Evolutionary conservation across 768 basidiomycete genomes (phyloP).

Genomic region (Boletus reticuloceps): DNA sequence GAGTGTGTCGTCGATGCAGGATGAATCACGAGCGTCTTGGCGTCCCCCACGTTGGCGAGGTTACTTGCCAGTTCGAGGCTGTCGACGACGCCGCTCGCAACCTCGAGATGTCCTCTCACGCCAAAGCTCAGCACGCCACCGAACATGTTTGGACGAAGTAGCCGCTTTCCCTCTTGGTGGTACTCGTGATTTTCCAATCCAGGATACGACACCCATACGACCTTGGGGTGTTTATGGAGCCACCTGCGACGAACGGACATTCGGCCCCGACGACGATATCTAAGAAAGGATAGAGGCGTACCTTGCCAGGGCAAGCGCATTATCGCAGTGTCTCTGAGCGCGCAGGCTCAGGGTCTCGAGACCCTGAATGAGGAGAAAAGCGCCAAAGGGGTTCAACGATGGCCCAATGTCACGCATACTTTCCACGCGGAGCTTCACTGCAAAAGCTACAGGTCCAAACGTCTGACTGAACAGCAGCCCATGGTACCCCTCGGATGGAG

Average conservation of each 20-base stretch:
- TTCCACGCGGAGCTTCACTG: constrained; percentile 61
- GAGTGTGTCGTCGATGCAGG: constrained; percentile 77
- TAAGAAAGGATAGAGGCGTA: constrained; percentile 9
- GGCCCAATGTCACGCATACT: constrained; percentile 68
- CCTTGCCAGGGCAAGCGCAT: constrained; percentile 66
- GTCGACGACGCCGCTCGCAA: constrained; percentile 35
- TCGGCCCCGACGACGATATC: background rate
- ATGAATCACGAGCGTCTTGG: constrained; percentile 80
- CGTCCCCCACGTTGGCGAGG: constrained; percentile 47
- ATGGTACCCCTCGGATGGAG: constrained; percentile 74
- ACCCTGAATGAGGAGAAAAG: constrained; percentile 75
- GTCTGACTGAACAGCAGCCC: constrained; percentile 64
- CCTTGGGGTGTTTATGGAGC: constrained; percentile 10
- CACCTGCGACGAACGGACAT: constrained; percentile 4
- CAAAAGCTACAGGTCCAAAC: constrained; percentile 64
- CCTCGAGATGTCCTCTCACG: background rate
- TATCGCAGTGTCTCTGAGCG: constrained; percentile 67
- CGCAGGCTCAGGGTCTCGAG: constrained; percentile 75
- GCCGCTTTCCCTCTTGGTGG: constrained; percentile 7
- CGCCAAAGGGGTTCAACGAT: constrained; percentile 64
- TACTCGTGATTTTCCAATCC: constrained; percentile 10
- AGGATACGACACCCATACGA: constrained; percentile 17
- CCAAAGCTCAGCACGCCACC: constrained; percentile 19
- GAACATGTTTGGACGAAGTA: constrained; percentile 5
- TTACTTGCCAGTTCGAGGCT: constrained; percentile 36